Evolutionary conservation across 2,329 filamentous ascomycete species (phyloP).

Genomic region (Nakataea oryzae): DNA sequence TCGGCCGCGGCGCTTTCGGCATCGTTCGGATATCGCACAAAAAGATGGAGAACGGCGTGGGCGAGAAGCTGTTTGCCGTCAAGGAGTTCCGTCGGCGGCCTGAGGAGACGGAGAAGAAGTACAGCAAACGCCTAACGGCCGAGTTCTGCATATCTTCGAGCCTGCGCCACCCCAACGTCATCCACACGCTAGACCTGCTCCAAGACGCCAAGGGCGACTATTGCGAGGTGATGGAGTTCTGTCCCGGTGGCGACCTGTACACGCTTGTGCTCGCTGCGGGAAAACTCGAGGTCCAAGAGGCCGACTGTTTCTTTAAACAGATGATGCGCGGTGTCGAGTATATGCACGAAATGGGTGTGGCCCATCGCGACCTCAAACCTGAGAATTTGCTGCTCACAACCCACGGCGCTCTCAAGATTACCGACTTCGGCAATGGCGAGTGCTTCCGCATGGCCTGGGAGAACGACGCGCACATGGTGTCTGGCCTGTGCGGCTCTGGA

Average conservation of each 20-base stretch:
- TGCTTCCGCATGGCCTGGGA: constrained; percentile 99
- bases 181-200: constrained; percentile 90
- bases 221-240: constrained; percentile 99
- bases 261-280: constrained; percentile 83
- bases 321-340: constrained; percentile 99
- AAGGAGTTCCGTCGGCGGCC: constrained; percentile 95
- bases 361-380: constrained; percentile 91
- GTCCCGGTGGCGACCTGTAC: constrained; percentile 90
- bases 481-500: constrained; percentile 88
- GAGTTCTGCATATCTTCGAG: constrained; percentile 99
- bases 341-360: constrained; percentile 98
- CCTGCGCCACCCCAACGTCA: constrained; percentile 92
- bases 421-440: constrained; percentile 96
- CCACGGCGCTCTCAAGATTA: constrained; percentile 89
- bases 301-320: constrained; percentile 98
- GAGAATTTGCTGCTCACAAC: constrained; percentile 93
- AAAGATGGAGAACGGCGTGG: constrained; percentile 67
- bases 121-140: constrained; percentile 91
- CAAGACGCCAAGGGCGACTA: constrained; percentile 96
- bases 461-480: constrained; percentile 95
- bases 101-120: constrained; percentile 92
- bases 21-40: constrained; percentile 98
- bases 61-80: constrained; percentile 89
- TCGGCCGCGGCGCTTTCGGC: constrained; percentile 91
- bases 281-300: constrained; percentile 84